Conservation (phyloP, 371 early-diverging fungal genomes). For the Haplosporangium sp. region DNA sequence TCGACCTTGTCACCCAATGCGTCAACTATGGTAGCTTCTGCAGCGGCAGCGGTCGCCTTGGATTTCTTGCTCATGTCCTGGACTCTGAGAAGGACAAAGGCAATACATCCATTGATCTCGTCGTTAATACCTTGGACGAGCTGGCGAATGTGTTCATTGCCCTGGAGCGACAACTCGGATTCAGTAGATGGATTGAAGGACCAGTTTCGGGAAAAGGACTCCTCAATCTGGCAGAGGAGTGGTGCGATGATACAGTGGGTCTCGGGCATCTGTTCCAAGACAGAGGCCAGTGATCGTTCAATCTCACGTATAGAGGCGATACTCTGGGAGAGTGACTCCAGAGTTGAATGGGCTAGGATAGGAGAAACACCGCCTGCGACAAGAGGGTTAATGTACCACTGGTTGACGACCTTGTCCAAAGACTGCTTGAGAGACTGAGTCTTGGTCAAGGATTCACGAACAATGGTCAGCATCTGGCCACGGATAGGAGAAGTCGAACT, state of each 20-base stretch:
- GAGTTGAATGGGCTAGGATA: constrained; percentile 24
- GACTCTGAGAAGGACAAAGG: constrained; percentile 47
- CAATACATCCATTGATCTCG: constrained; percentile 51
- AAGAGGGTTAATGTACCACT: constrained; percentile 45
- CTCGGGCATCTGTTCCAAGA: constrained; percentile 51
- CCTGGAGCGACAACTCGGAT: constrained; percentile 24
- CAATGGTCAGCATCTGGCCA: constrained; percentile 33
- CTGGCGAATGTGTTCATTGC: constrained; percentile 29
- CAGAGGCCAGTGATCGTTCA: constrained; percentile 18
- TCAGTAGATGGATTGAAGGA: neutral
- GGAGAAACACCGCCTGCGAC: constrained; percentile 41
- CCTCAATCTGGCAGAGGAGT: constrained; percentile 48
- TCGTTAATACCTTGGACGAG: constrained; percentile 46
- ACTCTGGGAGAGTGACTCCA: constrained; percentile 37
- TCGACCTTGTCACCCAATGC: constrained; percentile 42
- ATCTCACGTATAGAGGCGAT: constrained; percentile 41
- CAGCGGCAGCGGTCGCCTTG: constrained; percentile 17
- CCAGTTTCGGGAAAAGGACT: constrained; percentile 44
- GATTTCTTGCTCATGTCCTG: constrained; percentile 41
- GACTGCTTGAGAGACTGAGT: constrained; percentile 37
- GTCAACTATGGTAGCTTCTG: neutral
- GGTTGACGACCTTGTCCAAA: constrained; percentile 36
- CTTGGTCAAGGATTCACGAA: constrained; percentile 24
- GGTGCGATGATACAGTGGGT: constrained; percentile 26
- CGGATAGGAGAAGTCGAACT: constrained; percentile 34